Percentiles rank a stretch among this genome's conserved stretches.
These are phyloP conservation scores for Apiospora aurea DNA, from an alignment of 2,329 filamentous ascomycete species.

Conservation along the genomic window DNA sequence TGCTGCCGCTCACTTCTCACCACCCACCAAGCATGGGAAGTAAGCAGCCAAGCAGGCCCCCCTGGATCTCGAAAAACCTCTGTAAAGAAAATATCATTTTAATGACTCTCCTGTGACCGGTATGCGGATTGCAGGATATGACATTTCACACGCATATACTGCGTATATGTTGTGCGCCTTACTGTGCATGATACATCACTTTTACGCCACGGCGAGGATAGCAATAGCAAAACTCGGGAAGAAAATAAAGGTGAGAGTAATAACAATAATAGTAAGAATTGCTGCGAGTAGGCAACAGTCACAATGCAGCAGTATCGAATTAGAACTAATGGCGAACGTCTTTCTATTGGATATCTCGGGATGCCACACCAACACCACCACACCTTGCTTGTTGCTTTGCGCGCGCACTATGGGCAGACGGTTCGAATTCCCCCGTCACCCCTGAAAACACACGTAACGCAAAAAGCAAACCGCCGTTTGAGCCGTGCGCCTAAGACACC, in stretches of 20 bases:
- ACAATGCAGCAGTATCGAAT: constrained; percentile 7
- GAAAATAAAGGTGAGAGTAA: neutral
- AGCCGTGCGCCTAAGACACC: constrained; percentile 1
- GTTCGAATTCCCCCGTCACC: neutral
- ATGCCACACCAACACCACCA: constrained; percentile 16
- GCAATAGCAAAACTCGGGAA: too few species aligned
- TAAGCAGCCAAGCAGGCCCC: neutral
- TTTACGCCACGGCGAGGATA: neutral
- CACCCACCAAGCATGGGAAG: neutral
- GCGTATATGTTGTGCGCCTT: neutral
- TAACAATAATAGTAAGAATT: neutral
- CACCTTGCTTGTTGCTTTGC: constrained; percentile 1
- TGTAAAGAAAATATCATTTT: neutral
- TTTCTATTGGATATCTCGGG: constrained; percentile 25
- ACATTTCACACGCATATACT: constrained; percentile 15
- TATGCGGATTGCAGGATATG: neutral
- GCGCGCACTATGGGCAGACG: neutral
- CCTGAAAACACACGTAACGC: constrained; percentile 5
- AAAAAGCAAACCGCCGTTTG: constrained; percentile 9
- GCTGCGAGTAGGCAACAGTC: neutral
- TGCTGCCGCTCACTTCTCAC: constrained; percentile 2
- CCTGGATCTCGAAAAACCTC: neutral
- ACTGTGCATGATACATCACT: constrained; percentile 14
- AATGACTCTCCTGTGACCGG: neutral
- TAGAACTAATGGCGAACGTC: constrained; percentile 1